Percentiles rank a stretch among this genome's conserved stretches.
Conservation (phyloP, 768 basidiomycete species). For the Chalciporus chontae region DNA sequence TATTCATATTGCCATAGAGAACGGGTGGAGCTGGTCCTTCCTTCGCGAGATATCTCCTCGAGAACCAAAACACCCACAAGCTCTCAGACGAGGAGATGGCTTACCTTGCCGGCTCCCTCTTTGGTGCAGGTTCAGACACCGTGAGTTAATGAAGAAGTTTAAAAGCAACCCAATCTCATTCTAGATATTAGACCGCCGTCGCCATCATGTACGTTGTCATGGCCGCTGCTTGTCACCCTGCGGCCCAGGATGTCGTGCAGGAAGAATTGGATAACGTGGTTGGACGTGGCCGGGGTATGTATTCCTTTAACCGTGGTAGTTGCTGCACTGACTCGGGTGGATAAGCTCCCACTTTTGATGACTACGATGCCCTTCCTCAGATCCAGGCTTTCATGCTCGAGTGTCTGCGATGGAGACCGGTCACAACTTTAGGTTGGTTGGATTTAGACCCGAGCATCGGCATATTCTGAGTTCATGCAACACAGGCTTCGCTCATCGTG, state of each 20-base stretch:
- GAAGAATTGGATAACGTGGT: slow-evolving; percentile 52
- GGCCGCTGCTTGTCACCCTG: slow-evolving; percentile 54
- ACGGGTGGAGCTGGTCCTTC: slow-evolving; percentile 31
- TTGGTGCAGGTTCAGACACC: slow-evolving; percentile 65
- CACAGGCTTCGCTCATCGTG: slow-evolving; percentile 58
- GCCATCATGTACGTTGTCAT: slow-evolving; percentile 55
- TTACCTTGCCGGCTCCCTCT: slow-evolving; percentile 62
- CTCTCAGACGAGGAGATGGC: slow-evolving; percentile 56
- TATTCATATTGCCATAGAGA: slow-evolving; percentile 12
- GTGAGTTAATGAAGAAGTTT: slow-evolving; percentile 20
- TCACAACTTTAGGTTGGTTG: slow-evolving; percentile 29
- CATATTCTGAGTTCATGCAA: background rate
- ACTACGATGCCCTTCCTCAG: slow-evolving; percentile 34
- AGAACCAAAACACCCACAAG: slow-evolving; percentile 50
- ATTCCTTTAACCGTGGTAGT: background rate
- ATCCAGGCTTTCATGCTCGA: slow-evolving; percentile 41
- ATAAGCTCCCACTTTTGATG: slow-evolving; percentile 41
- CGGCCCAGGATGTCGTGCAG: slow-evolving; percentile 48
- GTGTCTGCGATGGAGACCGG: slow-evolving; percentile 40
- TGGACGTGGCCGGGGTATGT: slow-evolving; percentile 38
- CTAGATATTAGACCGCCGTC: slow-evolving; percentile 41
- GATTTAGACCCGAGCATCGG: too few relatives aligned
- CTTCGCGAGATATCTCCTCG: slow-evolving; percentile 57
- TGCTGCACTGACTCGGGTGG: background rate
- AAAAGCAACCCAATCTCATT: background rate